A percentile compares a stretch with the other conserved stretches of the same genome.
These are phyloP conservation scores for Vigna unguiculata DNA, from an alignment of 306 rosid genomes.

Conservation along the genomic window DNA sequence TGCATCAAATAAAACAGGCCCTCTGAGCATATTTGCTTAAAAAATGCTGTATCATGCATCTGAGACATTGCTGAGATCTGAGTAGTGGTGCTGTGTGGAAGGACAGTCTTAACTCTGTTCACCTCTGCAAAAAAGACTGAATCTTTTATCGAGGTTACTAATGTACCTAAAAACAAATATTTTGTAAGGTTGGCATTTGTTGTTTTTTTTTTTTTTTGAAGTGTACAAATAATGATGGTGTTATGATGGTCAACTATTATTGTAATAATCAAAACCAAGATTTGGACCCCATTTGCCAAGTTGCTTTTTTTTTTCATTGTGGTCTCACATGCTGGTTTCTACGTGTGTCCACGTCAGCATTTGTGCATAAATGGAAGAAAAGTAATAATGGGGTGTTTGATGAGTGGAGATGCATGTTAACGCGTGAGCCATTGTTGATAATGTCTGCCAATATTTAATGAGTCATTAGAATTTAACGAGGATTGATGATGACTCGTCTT, in stretches of 20 bases:
- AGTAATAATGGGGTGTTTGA: not conserved
- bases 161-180: not conserved
- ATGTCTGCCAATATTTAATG: conserved; percentile 41
- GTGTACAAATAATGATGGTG: conserved; percentile 44
- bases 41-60: conserved; percentile 33
- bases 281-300: conserved; percentile 35
- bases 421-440: conserved; percentile 1
- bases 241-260: conserved; percentile 39
- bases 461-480: not conserved
- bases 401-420: not conserved
- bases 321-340: not conserved
- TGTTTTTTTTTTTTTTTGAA: conserved; percentile 31
- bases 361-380: conserved; percentile 18
- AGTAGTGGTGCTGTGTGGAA: conserved; percentile 28
- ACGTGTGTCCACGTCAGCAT: conserved; percentile 44
- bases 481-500: not conserved
- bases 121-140: conserved; percentile 37
- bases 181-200: conserved; percentile 40
- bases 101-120: conserved; percentile 21
- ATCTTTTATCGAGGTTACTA: conserved; percentile 6
- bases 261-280: conserved; percentile 36
- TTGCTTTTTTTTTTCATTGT: conserved; percentile 1
- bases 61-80: conserved; percentile 29
- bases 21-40: conserved; percentile 89
- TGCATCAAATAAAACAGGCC: conserved; percentile 78